Base-by-base conservation (phyloP, 73 alveolate species). In the Uronychia setigera region DNA sequence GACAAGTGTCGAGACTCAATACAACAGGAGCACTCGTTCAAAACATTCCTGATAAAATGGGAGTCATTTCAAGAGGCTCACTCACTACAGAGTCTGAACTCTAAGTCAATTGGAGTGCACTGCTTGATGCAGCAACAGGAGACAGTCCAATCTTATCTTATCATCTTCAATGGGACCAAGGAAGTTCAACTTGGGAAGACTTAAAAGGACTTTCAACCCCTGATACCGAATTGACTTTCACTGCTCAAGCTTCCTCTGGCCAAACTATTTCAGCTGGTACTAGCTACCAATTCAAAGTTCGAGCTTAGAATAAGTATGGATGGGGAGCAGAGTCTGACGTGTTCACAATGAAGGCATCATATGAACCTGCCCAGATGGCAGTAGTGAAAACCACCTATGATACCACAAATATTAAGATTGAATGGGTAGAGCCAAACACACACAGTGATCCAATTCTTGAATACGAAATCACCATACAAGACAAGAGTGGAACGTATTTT, bases 261-360 rank as follows among this genome's bases (percentile, higher is more conserved):
- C 19, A 11, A 5, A 46, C 58, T 5, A 25, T 76, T 30, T 5
- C 26, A 1, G 26, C 35, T 1, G 81, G 58, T 25, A 5, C 59
- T 25, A 29, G 58, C 59, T 86, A 86, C 75, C 35, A 79, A 32
- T 88, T 88, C 81, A 74, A 58, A 31, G 88, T 88, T 30, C 32
- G 89, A 26, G 94, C 94, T 29, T 11, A 58, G 30, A 88, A 88
- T 76, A 83, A 83, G 14, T 78, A 88, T 81, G 94, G 94, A 27
- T 88, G 81, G 78, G 87, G 90, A 31, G 57, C 67, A 9, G 29
- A 35, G 57, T 81, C 90, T 25, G 33, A 74, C 33, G 74, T 32
- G n/a, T 1, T 74, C 5, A 19, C 29, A 26, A 80, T 87, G 33
- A 33, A 60, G 33, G 88, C 93, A 14, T 67, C 87, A 32, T 82